Conservation (phyloP, 2,329 filamentous ascomycete genomes). For the Monosporascus sp. region DNA sequence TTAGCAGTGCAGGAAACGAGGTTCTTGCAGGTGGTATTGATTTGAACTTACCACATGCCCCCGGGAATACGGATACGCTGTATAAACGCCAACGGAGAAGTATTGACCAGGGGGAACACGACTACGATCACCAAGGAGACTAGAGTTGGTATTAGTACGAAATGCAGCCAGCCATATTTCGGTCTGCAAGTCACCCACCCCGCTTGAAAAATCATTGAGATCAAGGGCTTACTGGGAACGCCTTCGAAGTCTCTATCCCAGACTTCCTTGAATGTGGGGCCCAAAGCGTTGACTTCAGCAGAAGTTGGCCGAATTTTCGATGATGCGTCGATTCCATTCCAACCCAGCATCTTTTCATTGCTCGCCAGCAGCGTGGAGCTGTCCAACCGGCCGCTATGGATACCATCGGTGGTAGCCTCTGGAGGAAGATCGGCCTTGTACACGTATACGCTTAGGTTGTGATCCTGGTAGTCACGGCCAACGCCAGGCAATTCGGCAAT, state of each 20-base stretch:
- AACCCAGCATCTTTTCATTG: constrained; percentile 1
- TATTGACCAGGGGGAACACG: not conserved
- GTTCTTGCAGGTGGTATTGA: not conserved
- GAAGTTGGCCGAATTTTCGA: constrained; percentile 4
- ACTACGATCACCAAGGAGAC: not conserved
- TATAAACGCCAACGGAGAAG: constrained; percentile 3
- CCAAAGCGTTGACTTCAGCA: not conserved
- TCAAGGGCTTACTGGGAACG: not conserved
- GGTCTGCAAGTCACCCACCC: not conserved
- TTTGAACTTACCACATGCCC: constrained; percentile 3
- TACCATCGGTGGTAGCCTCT: constrained; percentile 1
- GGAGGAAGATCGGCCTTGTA: constrained; percentile 1
- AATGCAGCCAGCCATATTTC: not conserved
- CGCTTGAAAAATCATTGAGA: not conserved
- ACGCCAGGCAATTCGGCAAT: constrained; percentile 3
- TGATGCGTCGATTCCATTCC: constrained; percentile 5
- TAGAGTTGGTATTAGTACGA: not conserved
- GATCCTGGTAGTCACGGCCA: constrained; percentile 3
- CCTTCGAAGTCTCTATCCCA: constrained; percentile 3
- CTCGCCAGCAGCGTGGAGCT: not conserved
- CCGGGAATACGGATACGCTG: constrained; percentile 5
- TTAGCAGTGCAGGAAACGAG: not conserved
- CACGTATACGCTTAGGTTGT: not conserved
- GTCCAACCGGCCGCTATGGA: not conserved
- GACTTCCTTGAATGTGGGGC: not conserved